Evolutionary conservation across 768 basidiomycete genomes (phyloP).

Genomic region (Russula abietina): DNA sequence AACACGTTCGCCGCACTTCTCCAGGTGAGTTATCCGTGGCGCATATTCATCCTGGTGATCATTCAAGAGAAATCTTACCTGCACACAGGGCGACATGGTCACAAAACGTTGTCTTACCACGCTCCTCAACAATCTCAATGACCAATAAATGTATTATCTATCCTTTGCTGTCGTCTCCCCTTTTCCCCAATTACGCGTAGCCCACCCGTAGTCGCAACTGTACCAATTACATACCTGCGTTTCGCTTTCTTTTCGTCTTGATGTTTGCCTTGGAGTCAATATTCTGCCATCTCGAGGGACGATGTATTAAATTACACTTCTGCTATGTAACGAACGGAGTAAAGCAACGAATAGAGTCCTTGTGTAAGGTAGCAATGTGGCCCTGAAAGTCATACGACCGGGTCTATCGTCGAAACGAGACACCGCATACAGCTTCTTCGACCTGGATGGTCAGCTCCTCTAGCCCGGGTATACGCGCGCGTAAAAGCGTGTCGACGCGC

Average conservation of each 20-base stretch:
- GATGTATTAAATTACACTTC: slow-evolving; percentile 23
- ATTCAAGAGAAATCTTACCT: neutral
- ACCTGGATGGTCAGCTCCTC: slow-evolving; percentile 90
- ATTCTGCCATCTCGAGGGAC: slow-evolving; percentile 17
- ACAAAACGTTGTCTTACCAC: slow-evolving; percentile 93
- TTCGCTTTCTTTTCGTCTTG: slow-evolving; percentile 8
- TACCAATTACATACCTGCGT: slow-evolving; percentile 24
- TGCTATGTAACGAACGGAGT: slow-evolving; percentile 23
- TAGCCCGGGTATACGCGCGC: slow-evolving; percentile 68
- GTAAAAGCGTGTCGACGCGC: slow-evolving; percentile 66
- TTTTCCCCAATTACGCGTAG: slow-evolving; percentile 5
- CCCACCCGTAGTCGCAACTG: slow-evolving; percentile 21
- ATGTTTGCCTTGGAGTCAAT: slow-evolving; percentile 14
- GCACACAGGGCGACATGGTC: slow-evolving; percentile 84
- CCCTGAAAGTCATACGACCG: neutral
- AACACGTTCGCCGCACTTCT: slow-evolving; percentile 86
- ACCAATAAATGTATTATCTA: slow-evolving; percentile 30
- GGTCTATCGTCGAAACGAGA: slow-evolving; percentile 6
- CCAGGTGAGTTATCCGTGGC: slow-evolving; percentile 52
- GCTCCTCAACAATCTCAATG: slow-evolving; percentile 80
- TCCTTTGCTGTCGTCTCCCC: neutral
- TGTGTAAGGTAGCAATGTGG: neutral
- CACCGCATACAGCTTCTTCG: slow-evolving; percentile 34
- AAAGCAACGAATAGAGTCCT: slow-evolving; percentile 11
- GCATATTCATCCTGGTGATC: neutral